Conservation (phyloP, 371 early-diverging fungal species). For the Syncephalis plumigaleata region DNA sequence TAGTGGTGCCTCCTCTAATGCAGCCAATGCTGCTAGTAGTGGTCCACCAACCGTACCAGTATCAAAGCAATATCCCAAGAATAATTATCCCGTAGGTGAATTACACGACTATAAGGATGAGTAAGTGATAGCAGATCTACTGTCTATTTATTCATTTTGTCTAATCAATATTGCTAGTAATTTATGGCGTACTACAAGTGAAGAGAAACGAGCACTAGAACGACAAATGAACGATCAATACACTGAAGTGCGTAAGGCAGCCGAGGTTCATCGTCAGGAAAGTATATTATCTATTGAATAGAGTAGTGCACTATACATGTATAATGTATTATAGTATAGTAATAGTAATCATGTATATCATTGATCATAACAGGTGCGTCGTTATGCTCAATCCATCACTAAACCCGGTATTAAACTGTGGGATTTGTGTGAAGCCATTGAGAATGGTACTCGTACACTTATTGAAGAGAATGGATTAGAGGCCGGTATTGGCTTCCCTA, state of each 20-base stretch:
- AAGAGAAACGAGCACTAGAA: constrained; percentile 60
- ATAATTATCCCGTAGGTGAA: constrained; percentile 55
- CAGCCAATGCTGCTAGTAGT: constrained; percentile 26
- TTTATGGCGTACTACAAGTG: constrained; percentile 56
- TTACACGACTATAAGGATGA: constrained; percentile 56
- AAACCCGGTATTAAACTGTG: constrained; percentile 96
- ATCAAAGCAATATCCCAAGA: constrained; percentile 47
- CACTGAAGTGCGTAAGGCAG: constrained; percentile 74
- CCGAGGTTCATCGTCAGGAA: constrained; percentile 81
- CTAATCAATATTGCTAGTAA: constrained; percentile 41
- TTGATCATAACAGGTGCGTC: constrained; percentile 43
- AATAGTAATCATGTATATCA: constrained; percentile 1
- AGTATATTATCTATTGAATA: background rate
- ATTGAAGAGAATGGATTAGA: constrained; percentile 84
- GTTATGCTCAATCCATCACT: constrained; percentile 63
- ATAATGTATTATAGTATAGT: background rate
- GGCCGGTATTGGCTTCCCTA: constrained; percentile 97
- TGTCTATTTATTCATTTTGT: too few relatives aligned
- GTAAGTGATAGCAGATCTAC: constrained; percentile 16
- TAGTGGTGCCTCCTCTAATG: background rate
- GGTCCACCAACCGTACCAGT: constrained; percentile 64
- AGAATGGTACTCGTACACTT: constrained; percentile 85
- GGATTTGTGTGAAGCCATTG: constrained; percentile 86
- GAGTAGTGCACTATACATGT: background rate
- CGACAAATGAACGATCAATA: constrained; percentile 37